Conservation (phyloP, 2,329 filamentous ascomycete species). For the Colletotrichum shisoi region DNA sequence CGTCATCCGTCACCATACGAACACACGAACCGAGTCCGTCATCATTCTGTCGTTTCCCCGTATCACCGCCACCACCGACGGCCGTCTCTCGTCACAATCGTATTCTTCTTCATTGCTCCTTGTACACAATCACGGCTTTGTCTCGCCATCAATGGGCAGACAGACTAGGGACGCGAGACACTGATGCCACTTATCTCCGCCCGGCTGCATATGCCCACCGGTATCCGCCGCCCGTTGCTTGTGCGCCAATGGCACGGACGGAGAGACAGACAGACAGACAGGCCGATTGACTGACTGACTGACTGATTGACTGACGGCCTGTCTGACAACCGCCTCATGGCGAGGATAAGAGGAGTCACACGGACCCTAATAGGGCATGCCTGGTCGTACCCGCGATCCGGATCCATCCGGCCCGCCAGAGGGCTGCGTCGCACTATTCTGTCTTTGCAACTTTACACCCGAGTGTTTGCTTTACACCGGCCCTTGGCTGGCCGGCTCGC, state of each 20-base stretch:
- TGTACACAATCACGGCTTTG: constrained; percentile 25
- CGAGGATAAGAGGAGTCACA: constrained; percentile 36
- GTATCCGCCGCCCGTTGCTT: constrained; percentile 30
- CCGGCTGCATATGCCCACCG: constrained; percentile 35
- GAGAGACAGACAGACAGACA: neutral
- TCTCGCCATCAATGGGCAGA: constrained; percentile 31
- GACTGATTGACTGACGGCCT: neutral
- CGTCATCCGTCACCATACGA: constrained; percentile 9
- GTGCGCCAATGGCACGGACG: constrained; percentile 35
- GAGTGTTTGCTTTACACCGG: constrained; percentile 11
- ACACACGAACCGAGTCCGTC: constrained; percentile 6
- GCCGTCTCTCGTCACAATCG: constrained; percentile 26
- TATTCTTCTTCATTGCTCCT: constrained; percentile 23
- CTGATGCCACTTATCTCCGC: constrained; percentile 37
- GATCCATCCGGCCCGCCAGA: constrained; percentile 24
- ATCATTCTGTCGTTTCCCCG: constrained; percentile 18
- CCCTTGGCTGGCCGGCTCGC: neutral
- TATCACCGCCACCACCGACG: neutral
- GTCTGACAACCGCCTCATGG: constrained; percentile 16
- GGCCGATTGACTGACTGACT: no score
- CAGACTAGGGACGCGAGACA: constrained; percentile 27
- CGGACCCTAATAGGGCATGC: constrained; percentile 22
- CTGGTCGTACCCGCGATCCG: constrained; percentile 35
- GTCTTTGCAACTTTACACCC: constrained; percentile 21
- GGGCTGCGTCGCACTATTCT: constrained; percentile 23